Evolutionary conservation across 2,329 filamentous ascomycete genomes (phyloP), one percentile per base, ranked within the genome.

Genomic region (Arthrinium phaeospermum): DNA sequence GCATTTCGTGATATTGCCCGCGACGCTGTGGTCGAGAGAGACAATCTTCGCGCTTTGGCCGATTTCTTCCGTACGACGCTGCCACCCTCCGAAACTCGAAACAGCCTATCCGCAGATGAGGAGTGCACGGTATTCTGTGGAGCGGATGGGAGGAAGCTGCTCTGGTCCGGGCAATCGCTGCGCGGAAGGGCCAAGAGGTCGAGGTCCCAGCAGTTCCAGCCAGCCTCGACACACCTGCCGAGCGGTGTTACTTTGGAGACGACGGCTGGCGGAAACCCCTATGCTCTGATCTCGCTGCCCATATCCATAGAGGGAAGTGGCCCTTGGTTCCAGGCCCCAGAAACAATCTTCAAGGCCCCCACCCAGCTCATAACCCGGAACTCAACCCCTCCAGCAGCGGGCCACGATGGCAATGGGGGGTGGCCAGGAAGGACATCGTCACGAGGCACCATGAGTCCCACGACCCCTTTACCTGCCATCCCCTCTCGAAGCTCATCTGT

Each of bases 11-110:
- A 74, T 67, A 71, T 74, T 13, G 69, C 67, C 34, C 69, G 72
- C 14, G 75, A 76, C 67, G 67, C 71, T 19, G 75, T 74, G 67
- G 67, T 74, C 67, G 73, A 77, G 49, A 67, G 73, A 67, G 72
- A 69, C 37, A 75, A 70, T 19, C 37, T 78, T 41, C 76, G 75
- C 41, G 75, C 76, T 16, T 72, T 78, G 16, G 74, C 75, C 68
- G 67, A 73, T 45, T 76, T 78, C 51, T 68, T 78, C 47, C 72
- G 76, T 24, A 77, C 76, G 41, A 77, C 76, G 16, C 74, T 72
- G 22, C 78, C 77, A 37, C 73, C 75, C 19, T 67, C 71, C 24
- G 68, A 72, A 45, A 72, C 74, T n/a, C 30, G 53, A 45, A 27
- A 53, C 46, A 51, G 68, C 34, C 47, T 44, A 27, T 69, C 72